Base-by-base conservation (phyloP, 441 rosid species). In the Jatropha multifida region DNA sequence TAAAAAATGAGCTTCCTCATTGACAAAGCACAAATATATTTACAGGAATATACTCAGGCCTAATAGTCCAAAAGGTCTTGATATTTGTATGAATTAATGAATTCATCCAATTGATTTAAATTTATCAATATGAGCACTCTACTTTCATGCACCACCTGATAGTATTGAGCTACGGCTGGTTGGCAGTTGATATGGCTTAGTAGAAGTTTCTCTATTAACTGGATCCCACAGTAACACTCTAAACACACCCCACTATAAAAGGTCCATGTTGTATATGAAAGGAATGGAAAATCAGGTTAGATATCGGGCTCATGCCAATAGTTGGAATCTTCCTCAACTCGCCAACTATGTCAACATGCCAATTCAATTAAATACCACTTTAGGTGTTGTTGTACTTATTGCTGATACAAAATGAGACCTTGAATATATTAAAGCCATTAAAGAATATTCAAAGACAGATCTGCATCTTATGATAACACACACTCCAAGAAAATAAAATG, bases 1-100 rank as follows among this genome's bases (percentile, higher is more conserved):
- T 48, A 37, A 77, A 18, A 68, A 69, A 56, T 12, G 14, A 23
- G 72, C 26, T 64, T 67, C 48, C 68, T 62, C 72, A 41, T 7
- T 20, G 63, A 66, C 18, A 49, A 63, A 27, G 58, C 52, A 61
- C 18, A 59, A 46, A 48, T 75, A 10, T 51, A 11, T 67, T 23
- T 17, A 59, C 49, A n/a, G 65, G 10, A 72, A 44, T 44, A 27
- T 37, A 12, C 23, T 20, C n/a, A 4, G 58, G n/a, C 69, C 26
- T 40, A 51, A 23, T 37, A 17, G 44, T 63, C 27, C 4, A 32
- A 18, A 4, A 58, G 23, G 40, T 12, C 55, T 60, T 58, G 4
- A 17, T 40, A 4, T 9, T 67, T 17, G 65, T 65, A 60, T 15
- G 38, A 65, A 63, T 67, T 75, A 41, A 2, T 32, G n/a, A 32